Percentiles rank a stretch among this genome's conserved stretches.
phyloP scores from a whole-genome alignment of 495 filamentous ascomycete genomes.

The Glonium stellatum region DNA sequence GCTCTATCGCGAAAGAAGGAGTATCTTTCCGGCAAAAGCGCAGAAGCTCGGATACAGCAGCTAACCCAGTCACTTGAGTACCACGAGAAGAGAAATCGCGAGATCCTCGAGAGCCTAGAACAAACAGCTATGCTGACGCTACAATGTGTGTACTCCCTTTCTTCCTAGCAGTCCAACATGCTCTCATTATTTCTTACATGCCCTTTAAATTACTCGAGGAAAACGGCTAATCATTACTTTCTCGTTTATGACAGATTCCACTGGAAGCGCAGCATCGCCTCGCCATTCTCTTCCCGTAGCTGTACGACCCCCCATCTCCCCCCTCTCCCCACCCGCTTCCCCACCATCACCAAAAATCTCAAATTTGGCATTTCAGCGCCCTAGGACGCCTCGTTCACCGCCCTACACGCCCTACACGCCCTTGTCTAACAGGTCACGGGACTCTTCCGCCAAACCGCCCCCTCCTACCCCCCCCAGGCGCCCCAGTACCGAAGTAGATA shows the following conservation, averaged over 20 bases:
- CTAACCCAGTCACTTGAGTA: conserved; percentile 14
- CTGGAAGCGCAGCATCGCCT: neutral
- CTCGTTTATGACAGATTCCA: conserved; percentile 9
- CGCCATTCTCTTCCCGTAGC: neutral
- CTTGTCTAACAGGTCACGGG: conserved; percentile 1
- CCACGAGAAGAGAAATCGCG: conserved; percentile 17
- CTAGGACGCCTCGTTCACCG: neutral
- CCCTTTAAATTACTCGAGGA: neutral
- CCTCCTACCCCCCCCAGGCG: neutral
- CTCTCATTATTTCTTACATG: neutral
- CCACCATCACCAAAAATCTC: conserved; percentile 9
- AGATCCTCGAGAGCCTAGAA: conserved; percentile 23
- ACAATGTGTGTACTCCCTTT: conserved; percentile 14
- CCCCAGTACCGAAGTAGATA: conserved; percentile 4
- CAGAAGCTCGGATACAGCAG: conserved; percentile 18
- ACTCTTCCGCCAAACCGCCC: neutral
- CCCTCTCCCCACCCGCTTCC: conserved; percentile 24
- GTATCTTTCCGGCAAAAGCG: conserved; percentile 13
- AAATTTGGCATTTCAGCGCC: neutral
- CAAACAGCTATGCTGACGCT: conserved; percentile 19
- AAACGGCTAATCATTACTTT: neutral
- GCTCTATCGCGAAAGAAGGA: conserved; percentile 17
- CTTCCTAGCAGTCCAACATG: neutral
- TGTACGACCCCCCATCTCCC: conserved; percentile 13
- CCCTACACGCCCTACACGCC: conserved; percentile 2